Percentiles rank a stretch among this genome's conserved stretches.
Evolutionary conservation across 2,329 filamentous ascomycete species (phyloP).

Genomic region (Neofusicoccum parvum): DNA sequence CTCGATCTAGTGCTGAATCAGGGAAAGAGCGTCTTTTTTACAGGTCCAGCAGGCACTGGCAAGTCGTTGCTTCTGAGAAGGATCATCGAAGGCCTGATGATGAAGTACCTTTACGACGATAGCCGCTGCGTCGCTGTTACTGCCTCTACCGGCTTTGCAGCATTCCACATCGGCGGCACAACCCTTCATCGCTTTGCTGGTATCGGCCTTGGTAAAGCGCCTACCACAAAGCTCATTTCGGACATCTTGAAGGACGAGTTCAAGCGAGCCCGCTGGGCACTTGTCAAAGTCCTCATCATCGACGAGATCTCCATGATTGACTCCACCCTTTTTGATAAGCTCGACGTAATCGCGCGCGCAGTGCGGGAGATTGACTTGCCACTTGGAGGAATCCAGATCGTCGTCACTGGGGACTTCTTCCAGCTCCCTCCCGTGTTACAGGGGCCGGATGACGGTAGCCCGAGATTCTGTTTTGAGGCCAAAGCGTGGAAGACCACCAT

Average conservation of each 20-base stretch:
- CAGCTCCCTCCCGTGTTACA: conserved; percentile 56
- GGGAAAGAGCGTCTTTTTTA: conserved; percentile 62
- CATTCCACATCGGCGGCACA: conserved; percentile 57
- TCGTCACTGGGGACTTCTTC: conserved; percentile 63
- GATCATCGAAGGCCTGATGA: conserved; percentile 46
- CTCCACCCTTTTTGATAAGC: conserved; percentile 55
- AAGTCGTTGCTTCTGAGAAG: conserved; percentile 60
- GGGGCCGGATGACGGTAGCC: conserved; percentile 29
- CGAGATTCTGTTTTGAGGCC: conserved; percentile 53
- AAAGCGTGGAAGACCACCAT: conserved; percentile 49
- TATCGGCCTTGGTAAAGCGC: background rate
- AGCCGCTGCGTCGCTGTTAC: conserved; percentile 40
- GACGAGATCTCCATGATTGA: conserved; percentile 70
- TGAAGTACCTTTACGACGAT: background rate
- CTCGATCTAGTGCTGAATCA: conserved; percentile 56
- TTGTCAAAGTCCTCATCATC: conserved; percentile 56
- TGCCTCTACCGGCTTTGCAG: conserved; percentile 63
- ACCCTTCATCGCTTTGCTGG: conserved; percentile 63
- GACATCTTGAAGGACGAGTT: conserved; percentile 31
- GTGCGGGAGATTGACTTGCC: conserved; percentile 30
- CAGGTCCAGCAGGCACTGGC: conserved; percentile 63
- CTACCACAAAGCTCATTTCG: background rate
- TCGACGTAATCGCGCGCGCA: conserved; percentile 52
- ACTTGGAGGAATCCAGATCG: conserved; percentile 56
- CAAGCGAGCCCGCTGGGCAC: conserved; percentile 21